Evolutionary conservation across 116 monocot species (phyloP).

Genomic region (Cymodocea nodosa): DNA sequence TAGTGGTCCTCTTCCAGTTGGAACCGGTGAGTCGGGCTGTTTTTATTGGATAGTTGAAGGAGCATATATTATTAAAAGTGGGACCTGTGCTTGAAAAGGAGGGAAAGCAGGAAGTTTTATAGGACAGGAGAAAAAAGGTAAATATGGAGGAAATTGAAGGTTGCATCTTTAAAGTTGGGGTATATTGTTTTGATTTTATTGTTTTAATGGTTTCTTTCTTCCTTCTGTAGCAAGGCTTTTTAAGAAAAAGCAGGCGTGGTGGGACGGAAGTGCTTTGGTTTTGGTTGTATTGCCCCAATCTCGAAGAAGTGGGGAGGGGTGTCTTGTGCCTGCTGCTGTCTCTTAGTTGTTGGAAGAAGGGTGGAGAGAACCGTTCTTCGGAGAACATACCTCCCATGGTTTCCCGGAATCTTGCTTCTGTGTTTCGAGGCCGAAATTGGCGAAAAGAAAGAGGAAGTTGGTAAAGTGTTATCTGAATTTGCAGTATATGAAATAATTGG

Average conservation of each 20-base stretch:
- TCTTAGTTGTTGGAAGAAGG: background rate
- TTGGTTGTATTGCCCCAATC: conserved; percentile 4
- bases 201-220: background rate
- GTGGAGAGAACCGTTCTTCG: conserved; percentile 3
- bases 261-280: background rate
- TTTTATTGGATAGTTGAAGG: too few relatives aligned
- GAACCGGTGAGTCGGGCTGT: too few relatives aligned
- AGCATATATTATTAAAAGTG: too few relatives aligned
- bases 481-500: background rate
- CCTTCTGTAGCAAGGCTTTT: background rate
- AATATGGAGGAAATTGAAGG: background rate
- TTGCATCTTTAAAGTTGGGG: background rate
- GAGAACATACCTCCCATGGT: conserved; percentile 1
- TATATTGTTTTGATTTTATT: background rate
- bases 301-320: conserved; percentile 5
- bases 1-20: too few relatives aligned
- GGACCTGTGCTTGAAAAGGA: too few relatives aligned
- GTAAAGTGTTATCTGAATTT: background rate
- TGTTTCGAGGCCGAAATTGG: conserved; percentile 3
- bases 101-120: too few relatives aligned
- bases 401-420: background rate
- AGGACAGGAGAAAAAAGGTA: too few relatives aligned
- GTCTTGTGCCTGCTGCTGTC: conserved; percentile 31
- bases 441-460: background rate
- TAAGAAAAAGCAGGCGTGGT: background rate